These are phyloP conservation scores for Acrocalymma vagum DNA, from an alignment of 2,329 filamentous ascomycete species.

Conservation along the genomic window DNA sequence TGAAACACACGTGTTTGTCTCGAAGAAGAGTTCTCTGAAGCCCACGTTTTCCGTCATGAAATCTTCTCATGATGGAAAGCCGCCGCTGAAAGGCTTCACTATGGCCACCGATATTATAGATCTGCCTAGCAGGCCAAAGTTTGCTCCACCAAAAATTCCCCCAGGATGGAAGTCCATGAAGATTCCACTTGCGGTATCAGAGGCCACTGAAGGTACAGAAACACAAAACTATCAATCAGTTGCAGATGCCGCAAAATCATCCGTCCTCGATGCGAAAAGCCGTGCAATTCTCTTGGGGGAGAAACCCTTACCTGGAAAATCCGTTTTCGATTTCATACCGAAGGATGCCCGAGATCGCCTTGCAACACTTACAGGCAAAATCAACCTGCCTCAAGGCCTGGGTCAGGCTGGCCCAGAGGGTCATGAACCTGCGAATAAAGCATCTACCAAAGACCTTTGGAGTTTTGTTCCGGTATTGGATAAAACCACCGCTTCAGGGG, in stretches of 20 bases:
- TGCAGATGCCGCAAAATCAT: constrained; percentile 79
- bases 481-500: constrained; percentile 53
- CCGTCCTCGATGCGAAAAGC: constrained; percentile 76
- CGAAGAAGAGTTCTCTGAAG: constrained; percentile 65
- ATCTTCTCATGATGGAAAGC: constrained; percentile 83
- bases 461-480: constrained; percentile 54
- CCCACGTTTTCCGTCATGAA: constrained; percentile 57
- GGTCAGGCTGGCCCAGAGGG: constrained; percentile 76
- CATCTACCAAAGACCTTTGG: constrained; percentile 63
- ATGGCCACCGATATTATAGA: constrained; percentile 64
- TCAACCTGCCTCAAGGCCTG: constrained; percentile 77
- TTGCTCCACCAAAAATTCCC: constrained; percentile 74
- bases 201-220: constrained; percentile 32
- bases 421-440: constrained; percentile 69
- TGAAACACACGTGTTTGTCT: constrained; percentile 77
- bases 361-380: constrained; percentile 76
- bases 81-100: constrained; percentile 82
- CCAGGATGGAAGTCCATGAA: constrained; percentile 74
- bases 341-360: constrained; percentile 79
- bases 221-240: constrained; percentile 65
- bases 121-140: constrained; percentile 55
- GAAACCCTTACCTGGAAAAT: constrained; percentile 83
- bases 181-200: too few relatives aligned
- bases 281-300: constrained; percentile 86
- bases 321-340: constrained; percentile 92